Evolutionary conservation across 345 rosid species (phyloP).

Genomic region (Dipteronia sinensis): DNA sequence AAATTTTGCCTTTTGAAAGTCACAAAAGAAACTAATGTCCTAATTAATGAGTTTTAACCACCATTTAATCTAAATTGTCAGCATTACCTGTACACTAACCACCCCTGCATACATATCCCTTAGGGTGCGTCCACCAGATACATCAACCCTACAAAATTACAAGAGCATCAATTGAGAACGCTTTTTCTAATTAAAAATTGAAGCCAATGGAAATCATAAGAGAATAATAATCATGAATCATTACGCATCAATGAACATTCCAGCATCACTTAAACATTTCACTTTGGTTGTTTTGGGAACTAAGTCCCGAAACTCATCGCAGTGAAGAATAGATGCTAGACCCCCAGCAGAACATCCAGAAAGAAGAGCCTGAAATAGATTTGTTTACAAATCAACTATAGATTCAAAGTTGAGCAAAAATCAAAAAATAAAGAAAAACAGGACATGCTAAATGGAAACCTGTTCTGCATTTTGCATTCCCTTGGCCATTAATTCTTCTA

Average conservation of each 20-base stretch:
- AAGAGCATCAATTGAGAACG: background rate
- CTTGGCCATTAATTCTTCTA: constrained; percentile 58
- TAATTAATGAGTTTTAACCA: constrained; percentile 8
- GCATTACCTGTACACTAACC: constrained; percentile 73
- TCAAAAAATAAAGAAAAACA: background rate
- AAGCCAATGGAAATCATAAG: background rate
- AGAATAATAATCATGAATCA: constrained; percentile 23
- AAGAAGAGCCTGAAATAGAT: constrained; percentile 66
- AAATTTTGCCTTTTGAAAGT: background rate
- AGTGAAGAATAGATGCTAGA: constrained; percentile 79
- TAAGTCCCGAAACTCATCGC: constrained; percentile 67
- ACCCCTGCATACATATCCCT: constrained; percentile 69
- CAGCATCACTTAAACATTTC: constrained; percentile 94
- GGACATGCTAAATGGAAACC: constrained; percentile 36
- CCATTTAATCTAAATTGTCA: background rate
- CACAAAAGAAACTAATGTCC: background rate
- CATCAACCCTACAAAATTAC: constrained; percentile 57
- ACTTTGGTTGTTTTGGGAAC: constrained; percentile 68
- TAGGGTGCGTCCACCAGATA: constrained; percentile 75
- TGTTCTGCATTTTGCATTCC: constrained; percentile 86
- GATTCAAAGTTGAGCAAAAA: background rate
- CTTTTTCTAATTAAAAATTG: background rate
- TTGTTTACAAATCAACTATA: background rate
- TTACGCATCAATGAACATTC: constrained; percentile 91
- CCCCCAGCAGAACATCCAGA: constrained; percentile 99